These are phyloP conservation scores for Phyllostachys edulis DNA, from an alignment of 176 grass and related monocot species.

Conservation along the genomic window DNA sequence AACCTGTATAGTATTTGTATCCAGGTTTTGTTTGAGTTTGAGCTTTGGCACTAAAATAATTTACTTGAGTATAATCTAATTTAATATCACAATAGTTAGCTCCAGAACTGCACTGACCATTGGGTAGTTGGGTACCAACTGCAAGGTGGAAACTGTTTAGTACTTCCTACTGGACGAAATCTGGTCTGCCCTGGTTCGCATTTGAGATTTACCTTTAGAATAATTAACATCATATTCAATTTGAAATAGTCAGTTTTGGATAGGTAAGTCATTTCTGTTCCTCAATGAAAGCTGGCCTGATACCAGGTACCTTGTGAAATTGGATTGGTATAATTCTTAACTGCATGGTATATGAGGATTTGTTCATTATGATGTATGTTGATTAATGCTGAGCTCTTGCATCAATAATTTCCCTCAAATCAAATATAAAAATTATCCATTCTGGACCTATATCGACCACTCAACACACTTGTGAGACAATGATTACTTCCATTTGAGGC, in stretches of 20 bases:
- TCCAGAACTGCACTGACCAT: neutral
- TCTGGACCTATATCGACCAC: neutral
- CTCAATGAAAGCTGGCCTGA: neutral
- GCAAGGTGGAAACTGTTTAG: neutral
- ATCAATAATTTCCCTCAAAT: neutral
- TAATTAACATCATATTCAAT: neutral
- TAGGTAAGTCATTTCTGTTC: neutral
- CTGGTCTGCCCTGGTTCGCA: neutral
- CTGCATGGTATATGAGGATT: neutral
- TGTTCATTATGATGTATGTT: neutral
- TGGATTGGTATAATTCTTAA: neutral
- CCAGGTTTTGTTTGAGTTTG: neutral
- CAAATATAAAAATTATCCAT: neutral
- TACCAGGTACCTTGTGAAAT: neutral
- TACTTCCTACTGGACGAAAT: neutral
- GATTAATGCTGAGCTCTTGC: neutral
- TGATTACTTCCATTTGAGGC: neutral
- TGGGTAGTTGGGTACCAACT: neutral
- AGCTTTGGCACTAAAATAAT: neutral
- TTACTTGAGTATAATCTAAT: neutral
- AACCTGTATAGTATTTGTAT: neutral
- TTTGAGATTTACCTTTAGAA: neutral
- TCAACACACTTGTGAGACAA: neutral
- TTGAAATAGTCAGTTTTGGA: neutral
- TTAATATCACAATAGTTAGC: neutral